Evolutionary conservation across 345 rosid genomes (phyloP), one percentile per base, ranked within the genome.

Genomic region (Brassica juncea): DNA sequence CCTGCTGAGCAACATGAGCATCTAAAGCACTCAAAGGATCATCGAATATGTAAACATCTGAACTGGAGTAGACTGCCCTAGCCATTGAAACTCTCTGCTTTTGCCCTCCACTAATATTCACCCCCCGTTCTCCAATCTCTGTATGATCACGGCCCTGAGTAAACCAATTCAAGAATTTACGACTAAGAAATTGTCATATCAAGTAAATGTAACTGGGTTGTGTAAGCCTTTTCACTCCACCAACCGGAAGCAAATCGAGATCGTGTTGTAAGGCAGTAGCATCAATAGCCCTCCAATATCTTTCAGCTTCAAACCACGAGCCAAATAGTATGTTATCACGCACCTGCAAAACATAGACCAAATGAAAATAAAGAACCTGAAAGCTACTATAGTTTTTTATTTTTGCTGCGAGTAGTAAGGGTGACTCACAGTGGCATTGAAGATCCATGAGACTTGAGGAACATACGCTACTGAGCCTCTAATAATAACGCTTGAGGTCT

Each of bases 1-100:
- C 99, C 96, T 93, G 94, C 65, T 86, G 91, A 59, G 91, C 93
- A 74, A 95, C 96, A 73, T 95, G 93, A 70, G 97, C 97, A 84
- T 95, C 99, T 5, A 95, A 85, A 72, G 99, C 97, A 87, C 98
- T 95, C 76, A 95, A 86, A 70, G 99, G 99, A 70, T 95, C 99
- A 86, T 95, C 99, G 74, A 95, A 93, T 82, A 95, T 87, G 76
- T 90, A 95, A 3, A 95, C 89, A 72, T 95, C 99, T 7, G 98
- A 87, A 78, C 90, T 84, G 62, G 99, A 87, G 85, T 95, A 95
- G 70, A 95, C 88, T 77, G 99, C 99, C 78, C 99, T 88, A 47
- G 99, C 99, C 96, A 95, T 89, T 55, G 99, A 93, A 80, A 95
- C 90, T 85, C 99, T 93, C 84, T 93, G 99, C 86, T 95, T 95